Evolutionary conservation across 208 protist species (phyloP), one percentile per base, ranked within the genome.

Genomic region (Acanthamoeba lenticulata): DNA sequence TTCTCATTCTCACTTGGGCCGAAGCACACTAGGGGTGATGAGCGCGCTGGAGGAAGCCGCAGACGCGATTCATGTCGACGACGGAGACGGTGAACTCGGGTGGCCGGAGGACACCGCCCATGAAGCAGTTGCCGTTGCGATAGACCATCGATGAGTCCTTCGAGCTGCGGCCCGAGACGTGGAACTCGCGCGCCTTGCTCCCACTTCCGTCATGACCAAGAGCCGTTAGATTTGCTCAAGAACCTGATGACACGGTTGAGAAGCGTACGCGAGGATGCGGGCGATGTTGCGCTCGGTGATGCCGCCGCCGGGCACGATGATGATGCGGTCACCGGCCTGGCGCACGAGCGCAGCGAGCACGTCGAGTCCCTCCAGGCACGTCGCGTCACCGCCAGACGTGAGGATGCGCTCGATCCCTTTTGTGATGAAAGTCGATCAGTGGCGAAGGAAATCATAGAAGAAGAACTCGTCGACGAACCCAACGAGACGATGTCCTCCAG

Each of bases 231-330:
- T n/a, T n/a, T n/a, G n/a, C n/a, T n/a, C n/a, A n/a, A n/a, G n/a
- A n/a, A n/a, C n/a, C n/a, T n/a, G n/a, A n/a, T n/a, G n/a, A n/a
- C n/a, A n/a, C n/a, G 72, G 3, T 13, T 55, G 9, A 44, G 13
- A 42, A 32, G 6, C 60, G 49, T n/a, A 34, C 94, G 32, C 21
- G 57, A 96, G 81, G 34, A 91, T 95, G 21, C 42, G 62, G 6
- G 57, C 5, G 5, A 96, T 74, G 83, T 96, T 96, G n/a, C 92
- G 85, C n/a, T 95, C 91, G 11, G 90, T 95, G 15, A 96, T 94
- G 67, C 95, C 95, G 19, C 95, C 95, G 36, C 95, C 95, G 42
- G 95, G 94, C 57, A 96, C 44, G 9, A 96, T 86, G 19, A 57
- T 90, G 40, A 94, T 55, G n/a, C 94, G 40, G 62, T 81, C 42